Evolutionary conservation across 768 basidiomycete genomes (phyloP), one percentile per base, ranked within the genome.

Genomic region (Calocybe indica): DNA sequence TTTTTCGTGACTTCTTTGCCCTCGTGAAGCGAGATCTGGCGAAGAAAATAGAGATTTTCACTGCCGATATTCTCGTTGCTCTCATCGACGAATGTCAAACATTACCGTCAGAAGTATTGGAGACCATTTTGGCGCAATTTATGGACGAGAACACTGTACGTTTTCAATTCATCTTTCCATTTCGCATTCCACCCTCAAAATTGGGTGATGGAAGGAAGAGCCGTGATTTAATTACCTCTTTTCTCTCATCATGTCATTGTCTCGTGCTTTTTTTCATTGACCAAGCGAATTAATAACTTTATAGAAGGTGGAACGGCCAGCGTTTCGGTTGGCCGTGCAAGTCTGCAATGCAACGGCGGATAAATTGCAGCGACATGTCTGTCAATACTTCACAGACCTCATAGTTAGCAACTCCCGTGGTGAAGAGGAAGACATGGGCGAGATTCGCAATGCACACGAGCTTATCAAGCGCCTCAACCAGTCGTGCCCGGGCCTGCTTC

Each of bases 301-400:
- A 39, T 56, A 85, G 85, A 73, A 78, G 47, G 66, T 79, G 53
- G 86, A 88, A 36, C 83, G 88, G 52, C 80, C 90, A 7, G 80
- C 87, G 0, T 87, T 83, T 63, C 80, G 88, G 33, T 76, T 96
- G 33, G 92, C 91, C 0, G 84, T 88, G 3, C 83, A 88, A 56
- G 80, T 96, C 29, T 94, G 91, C 73, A 92, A 83, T 48, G 72
- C 73, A 15, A 84, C 90, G 0, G 76, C 88, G 3, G 91, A 93
- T 64, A 89, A 87, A 62, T 77, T 97, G 5, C 89, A 92, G 61
- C 82, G 92, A 5, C 80, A 92, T 52, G 87, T 95, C 40, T 88
- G 85, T 59, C 83, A 88, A 56, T 93, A 97, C 67, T 96, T 99
- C 61, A 87, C 90, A 15, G 94, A 96, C 56, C 83, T 90, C 50